Percentiles rank a stretch among this genome's conserved stretches.
These are phyloP conservation scores for Fonsecaea nubica DNA, from an alignment of 2,329 filamentous ascomycete genomes.

Conservation along the genomic window DNA sequence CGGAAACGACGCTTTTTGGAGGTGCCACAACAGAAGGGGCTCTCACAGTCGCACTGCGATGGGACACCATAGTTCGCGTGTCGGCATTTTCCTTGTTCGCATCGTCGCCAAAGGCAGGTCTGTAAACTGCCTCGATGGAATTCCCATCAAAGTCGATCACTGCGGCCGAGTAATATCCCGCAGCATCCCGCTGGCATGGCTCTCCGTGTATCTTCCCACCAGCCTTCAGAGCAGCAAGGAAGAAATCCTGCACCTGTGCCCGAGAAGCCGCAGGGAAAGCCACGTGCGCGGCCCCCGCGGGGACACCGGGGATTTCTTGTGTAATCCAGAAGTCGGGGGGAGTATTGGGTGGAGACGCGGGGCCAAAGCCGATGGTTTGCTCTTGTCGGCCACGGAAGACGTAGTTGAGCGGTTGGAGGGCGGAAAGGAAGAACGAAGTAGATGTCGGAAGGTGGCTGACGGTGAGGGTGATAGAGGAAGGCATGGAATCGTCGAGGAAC, in stretches of 20 bases:
- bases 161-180: conserved; percentile 67
- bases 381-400: conserved; percentile 70
- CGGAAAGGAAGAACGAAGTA: conserved; percentile 81
- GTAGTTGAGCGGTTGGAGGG: conserved; percentile 79
- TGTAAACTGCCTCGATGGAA: conserved; percentile 77
- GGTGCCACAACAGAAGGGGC: conserved; percentile 22
- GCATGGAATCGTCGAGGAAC: conserved; percentile 53
- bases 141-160: conserved; percentile 83
- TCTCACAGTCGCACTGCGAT: conserved; percentile 23
- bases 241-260: conserved; percentile 73
- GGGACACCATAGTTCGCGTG: conserved; percentile 32
- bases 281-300: conserved; percentile 64
- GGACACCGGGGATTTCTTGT: conserved; percentile 62
- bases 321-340: conserved; percentile 68
- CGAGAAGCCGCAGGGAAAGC: conserved; percentile 72
- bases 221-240: conserved; percentile 71
- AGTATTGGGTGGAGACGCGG: conserved; percentile 55
- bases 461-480: conserved; percentile 68
- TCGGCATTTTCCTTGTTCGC: conserved; percentile 46
- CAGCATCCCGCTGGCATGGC: conserved; percentile 60
- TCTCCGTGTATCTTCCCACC: conserved; percentile 65
- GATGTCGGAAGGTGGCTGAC: conserved; percentile 81
- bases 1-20: conserved; percentile 26
- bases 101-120: conserved; percentile 66
- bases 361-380: conserved; percentile 66